Percentiles rank a stretch among this genome's conserved stretches.
Conservation (phyloP, 305 asterid genomes). For the Ajuga reptans region DNA sequence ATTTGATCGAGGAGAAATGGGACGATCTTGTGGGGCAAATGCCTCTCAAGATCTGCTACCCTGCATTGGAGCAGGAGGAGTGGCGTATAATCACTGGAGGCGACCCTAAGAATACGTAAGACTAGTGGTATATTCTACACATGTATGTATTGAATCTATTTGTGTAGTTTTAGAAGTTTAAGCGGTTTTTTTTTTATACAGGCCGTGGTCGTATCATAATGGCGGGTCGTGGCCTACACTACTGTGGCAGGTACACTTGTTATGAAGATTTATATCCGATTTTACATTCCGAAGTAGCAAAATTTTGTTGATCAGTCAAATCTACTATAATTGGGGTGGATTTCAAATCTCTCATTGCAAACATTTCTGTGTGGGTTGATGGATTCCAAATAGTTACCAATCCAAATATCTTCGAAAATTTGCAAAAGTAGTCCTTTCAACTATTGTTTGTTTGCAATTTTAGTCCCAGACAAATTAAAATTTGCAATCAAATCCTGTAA, state of each 20-base stretch:
- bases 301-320: background rate
- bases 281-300: background rate
- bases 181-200: constrained; percentile 25
- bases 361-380: no score
- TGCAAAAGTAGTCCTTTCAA: no score
- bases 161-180: background rate
- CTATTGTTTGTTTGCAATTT: no score
- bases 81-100: constrained; percentile 88
- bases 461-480: no score
- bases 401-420: no score
- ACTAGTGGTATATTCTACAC: background rate
- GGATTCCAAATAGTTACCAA: no score
- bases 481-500: no score
- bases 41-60: constrained; percentile 86
- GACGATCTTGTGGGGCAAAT: constrained; percentile 61
- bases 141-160: background rate
- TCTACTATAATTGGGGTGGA: no score
- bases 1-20: constrained; percentile 74
- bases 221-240: constrained; percentile 94
- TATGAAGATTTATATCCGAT: background rate
- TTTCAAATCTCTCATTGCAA: no score
- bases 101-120: constrained; percentile 85
- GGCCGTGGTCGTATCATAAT: constrained; percentile 89
- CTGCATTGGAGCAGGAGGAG: constrained; percentile 68
- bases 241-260: constrained; percentile 68